phyloP scores from a whole-genome alignment of 208 protist species.

The Acanthamoeba royreba region DNA sequence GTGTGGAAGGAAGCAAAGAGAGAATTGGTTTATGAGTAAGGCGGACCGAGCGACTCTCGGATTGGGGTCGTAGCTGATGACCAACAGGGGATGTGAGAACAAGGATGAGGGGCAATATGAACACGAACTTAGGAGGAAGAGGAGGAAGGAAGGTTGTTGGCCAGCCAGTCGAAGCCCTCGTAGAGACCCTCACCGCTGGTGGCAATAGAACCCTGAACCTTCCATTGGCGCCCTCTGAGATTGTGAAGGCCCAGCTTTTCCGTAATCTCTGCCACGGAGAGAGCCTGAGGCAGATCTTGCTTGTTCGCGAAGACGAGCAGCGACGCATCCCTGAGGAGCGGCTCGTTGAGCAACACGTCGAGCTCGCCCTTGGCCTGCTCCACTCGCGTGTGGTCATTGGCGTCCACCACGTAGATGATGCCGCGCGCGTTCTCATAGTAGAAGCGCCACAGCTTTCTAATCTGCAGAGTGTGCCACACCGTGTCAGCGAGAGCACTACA shows the following conservation, averaged over 20 bases:
- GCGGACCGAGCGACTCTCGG: no score
- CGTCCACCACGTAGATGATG: constrained; percentile 88
- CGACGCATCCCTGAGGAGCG: constrained; percentile 82
- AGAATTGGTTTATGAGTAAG: no score
- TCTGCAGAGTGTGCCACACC: not conserved
- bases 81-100: no score
- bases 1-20: no score
- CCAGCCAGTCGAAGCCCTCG: constrained; percentile 61
- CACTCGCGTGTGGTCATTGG: constrained; percentile 83
- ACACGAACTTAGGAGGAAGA: not conserved
- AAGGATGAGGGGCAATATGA: no score
- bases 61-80: no score
- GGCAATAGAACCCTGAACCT: constrained; percentile 81
- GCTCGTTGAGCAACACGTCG: constrained; percentile 83
- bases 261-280: constrained; percentile 75
- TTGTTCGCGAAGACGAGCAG: constrained; percentile 91
- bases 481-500: not conserved
- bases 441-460: constrained; percentile 91
- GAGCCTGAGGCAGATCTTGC: constrained; percentile 87
- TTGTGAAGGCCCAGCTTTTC: constrained; percentile 78
- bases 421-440: constrained; percentile 91
- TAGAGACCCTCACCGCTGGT: constrained; percentile 66
- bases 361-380: constrained; percentile 75
- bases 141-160: not conserved
- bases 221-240: constrained; percentile 77